phyloP scores from a whole-genome alignment of 106 monocot genomes.

The Allium fistulosum region DNA sequence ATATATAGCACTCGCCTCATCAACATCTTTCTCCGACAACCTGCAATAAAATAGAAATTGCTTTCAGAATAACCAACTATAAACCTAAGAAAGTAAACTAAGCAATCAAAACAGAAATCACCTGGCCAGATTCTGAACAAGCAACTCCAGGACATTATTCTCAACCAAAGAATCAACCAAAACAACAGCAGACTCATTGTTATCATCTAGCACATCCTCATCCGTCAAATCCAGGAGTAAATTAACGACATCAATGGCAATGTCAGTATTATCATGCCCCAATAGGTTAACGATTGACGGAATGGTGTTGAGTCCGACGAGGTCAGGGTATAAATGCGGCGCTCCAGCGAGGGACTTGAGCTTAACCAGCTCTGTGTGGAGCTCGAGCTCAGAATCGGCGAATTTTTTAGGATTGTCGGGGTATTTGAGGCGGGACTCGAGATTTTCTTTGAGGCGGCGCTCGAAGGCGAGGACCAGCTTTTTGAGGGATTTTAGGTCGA shows the following conservation, averaged over 20 bases:
- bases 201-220: conserved; percentile 75
- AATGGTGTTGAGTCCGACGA: conserved; percentile 67
- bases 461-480: conserved; percentile 91
- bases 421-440: conserved; percentile 85
- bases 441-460: conserved; percentile 89
- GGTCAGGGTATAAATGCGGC: conserved; percentile 85
- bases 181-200: conserved; percentile 52
- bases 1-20: conserved; percentile 76
- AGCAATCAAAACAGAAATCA: too few relatives aligned
- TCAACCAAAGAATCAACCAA: conserved; percentile 77
- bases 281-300: conserved; percentile 66
- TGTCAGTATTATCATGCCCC: conserved; percentile 80
- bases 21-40: conserved; percentile 79
- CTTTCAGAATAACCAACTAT: too few relatives aligned
- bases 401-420: conserved; percentile 79
- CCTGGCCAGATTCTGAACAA: conserved; percentile 75
- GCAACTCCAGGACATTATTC: conserved; percentile 77
- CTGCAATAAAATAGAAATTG: too few relatives aligned
- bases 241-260: conserved; percentile 69
- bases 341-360: conserved; percentile 73
- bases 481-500: conserved; percentile 72
- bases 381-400: conserved; percentile 94
- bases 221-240: conserved; percentile 86
- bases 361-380: conserved; percentile 73
- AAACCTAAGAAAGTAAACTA: too few relatives aligned